Evolutionary conservation across 73 alveolate genomes (phyloP).

Genomic region (Uronychia binucleata): DNA sequence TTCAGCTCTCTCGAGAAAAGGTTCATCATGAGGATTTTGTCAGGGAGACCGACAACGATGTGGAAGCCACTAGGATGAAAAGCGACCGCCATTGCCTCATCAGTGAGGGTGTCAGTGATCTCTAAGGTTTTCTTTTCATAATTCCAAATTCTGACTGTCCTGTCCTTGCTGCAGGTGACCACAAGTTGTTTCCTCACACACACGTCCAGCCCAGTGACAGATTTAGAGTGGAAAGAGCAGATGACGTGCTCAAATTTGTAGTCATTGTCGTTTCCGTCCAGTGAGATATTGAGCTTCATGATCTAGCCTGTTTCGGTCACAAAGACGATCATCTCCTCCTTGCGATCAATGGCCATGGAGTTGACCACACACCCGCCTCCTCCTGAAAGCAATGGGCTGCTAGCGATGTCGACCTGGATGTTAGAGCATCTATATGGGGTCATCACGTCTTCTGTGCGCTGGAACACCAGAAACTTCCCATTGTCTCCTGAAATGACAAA

Average conservation of each 20-base stretch:
- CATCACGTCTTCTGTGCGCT: slow-evolving; percentile 70
- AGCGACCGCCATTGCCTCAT: slow-evolving; percentile 89
- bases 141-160: slow-evolving; percentile 95
- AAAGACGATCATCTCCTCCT: slow-evolving; percentile 69
- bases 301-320: slow-evolving; percentile 66
- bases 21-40: slow-evolving; percentile 89
- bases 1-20: slow-evolving; percentile 88
- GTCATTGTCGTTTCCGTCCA: slow-evolving; percentile 72
- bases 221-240: slow-evolving; percentile 74
- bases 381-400: background rate
- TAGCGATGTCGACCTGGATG: background rate
- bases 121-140: slow-evolving; percentile 87
- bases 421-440: slow-evolving; percentile 59
- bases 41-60: slow-evolving; percentile 88
- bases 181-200: slow-evolving; percentile 91
- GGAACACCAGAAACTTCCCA: slow-evolving; percentile 62
- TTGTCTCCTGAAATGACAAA: slow-evolving; percentile 75
- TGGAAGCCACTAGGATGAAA: slow-evolving; percentile 99
- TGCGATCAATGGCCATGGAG: background rate
- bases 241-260: slow-evolving; percentile 71
- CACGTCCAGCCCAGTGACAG: slow-evolving; percentile 86
- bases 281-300: slow-evolving; percentile 61
- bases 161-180: slow-evolving; percentile 89
- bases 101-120: slow-evolving; percentile 84
- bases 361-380: slow-evolving; percentile 9